Percentiles rank a stretch among this genome's conserved stretches.
Conservation (phyloP, 331 rosid genomes). For the Malus hybrid region DNA sequence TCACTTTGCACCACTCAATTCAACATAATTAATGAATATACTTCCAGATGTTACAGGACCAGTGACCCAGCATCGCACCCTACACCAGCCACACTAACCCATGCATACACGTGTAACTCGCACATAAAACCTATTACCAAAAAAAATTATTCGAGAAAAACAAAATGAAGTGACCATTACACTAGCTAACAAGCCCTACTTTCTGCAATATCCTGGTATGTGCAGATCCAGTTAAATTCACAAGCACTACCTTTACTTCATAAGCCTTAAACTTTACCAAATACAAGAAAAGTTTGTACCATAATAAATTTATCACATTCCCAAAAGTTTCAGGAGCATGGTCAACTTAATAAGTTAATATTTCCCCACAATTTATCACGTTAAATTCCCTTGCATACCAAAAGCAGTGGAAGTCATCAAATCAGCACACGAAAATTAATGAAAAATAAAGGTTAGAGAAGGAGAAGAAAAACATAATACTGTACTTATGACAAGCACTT, state of each 20-base stretch:
- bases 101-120: background rate
- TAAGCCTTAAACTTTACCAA: background rate
- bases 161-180: background rate
- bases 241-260: background rate
- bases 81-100: background rate
- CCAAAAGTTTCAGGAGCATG: background rate
- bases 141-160: background rate
- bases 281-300: background rate
- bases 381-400: background rate
- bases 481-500: background rate
- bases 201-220: too few relatives aligned
- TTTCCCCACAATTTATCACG: too few relatives aligned
- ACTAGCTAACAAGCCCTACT: background rate
- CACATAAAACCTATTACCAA: background rate
- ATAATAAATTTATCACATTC: background rate
- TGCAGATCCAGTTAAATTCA: background rate
- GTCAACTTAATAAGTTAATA: too few relatives aligned
- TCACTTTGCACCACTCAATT: background rate
- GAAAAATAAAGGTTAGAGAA: background rate
- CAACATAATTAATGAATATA: background rate
- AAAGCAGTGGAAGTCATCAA: background rate
- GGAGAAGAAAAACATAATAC: background rate
- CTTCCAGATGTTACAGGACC: too few relatives aligned
- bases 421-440: background rate
- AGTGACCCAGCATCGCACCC: too few relatives aligned